Evolutionary conservation across 345 rosid genomes (phyloP).

Genomic region (Chamaenerion angustifolium): DNA sequence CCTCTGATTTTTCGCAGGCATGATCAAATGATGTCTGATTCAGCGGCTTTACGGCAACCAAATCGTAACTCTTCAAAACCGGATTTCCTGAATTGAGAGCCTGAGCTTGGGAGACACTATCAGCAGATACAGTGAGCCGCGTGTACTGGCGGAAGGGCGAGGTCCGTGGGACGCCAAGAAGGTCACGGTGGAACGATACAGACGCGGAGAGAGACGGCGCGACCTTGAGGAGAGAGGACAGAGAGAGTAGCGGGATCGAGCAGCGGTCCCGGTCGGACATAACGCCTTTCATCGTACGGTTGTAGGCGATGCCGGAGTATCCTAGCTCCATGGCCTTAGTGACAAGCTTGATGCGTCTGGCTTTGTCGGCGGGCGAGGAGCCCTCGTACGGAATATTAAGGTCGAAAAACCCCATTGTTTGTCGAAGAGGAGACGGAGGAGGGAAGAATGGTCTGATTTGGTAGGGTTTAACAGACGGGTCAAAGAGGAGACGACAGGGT

Average conservation of each 20-base stretch:
- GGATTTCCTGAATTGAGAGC: slow-evolving; percentile 60
- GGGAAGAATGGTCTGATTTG: background rate
- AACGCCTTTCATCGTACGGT: slow-evolving; percentile 36
- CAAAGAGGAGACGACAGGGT: background rate
- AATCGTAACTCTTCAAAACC: slow-evolving; percentile 56
- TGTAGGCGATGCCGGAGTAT: slow-evolving; percentile 49
- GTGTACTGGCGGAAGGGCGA: slow-evolving; percentile 84
- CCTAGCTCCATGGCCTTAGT: slow-evolving; percentile 79
- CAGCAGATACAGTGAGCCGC: slow-evolving; percentile 58
- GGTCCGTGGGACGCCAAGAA: slow-evolving; percentile 45
- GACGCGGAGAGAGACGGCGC: slow-evolving; percentile 54
- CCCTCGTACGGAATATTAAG: slow-evolving; percentile 43
- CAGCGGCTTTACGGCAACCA: slow-evolving; percentile 62
- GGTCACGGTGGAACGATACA: slow-evolving; percentile 57
- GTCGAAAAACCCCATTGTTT: slow-evolving; percentile 66
- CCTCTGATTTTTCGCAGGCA: slow-evolving; percentile 66
- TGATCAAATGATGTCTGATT: slow-evolving; percentile 56
- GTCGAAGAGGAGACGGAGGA: slow-evolving; percentile 1
- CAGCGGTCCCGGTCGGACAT: slow-evolving; percentile 51
- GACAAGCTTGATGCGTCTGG: slow-evolving; percentile 33
- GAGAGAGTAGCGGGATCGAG: slow-evolving; percentile 45
- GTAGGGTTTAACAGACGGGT: slow-evolving; percentile 6
- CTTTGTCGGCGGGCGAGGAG: slow-evolving; percentile 13
- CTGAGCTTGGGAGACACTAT: slow-evolving; percentile 38
- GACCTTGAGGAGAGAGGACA: slow-evolving; percentile 43